Conservation (phyloP, 352 stramenopile genomes). For the Phytophthora tubulina region DNA sequence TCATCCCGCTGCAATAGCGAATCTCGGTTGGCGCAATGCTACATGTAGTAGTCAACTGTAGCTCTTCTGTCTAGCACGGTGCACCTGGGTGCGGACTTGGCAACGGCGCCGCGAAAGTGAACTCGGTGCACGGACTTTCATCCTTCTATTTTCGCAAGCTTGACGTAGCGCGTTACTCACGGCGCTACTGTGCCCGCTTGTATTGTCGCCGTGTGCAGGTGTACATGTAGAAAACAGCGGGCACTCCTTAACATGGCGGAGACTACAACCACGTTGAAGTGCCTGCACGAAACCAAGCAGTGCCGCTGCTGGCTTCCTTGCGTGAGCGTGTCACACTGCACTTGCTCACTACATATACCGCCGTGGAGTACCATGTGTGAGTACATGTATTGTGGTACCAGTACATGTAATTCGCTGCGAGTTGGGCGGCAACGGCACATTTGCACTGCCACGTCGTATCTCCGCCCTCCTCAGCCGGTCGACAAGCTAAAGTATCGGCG, state of each 20-base stretch:
- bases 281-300: slow-evolving; percentile 19
- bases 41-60: not conserved
- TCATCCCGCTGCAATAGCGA: too few relatives aligned
- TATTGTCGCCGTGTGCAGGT: slow-evolving; percentile 28
- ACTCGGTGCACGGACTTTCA: not conserved
- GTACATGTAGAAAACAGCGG: slow-evolving; percentile 23
- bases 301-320: slow-evolving; percentile 10
- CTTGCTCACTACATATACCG: not conserved
- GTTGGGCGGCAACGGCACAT: slow-evolving; percentile 2
- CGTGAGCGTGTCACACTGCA: slow-evolving; percentile 15
- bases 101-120: too few relatives aligned
- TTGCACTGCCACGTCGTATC: slow-evolving; percentile 24
- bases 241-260: not conserved
- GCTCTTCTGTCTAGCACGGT: not conserved
- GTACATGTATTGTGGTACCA: too few relatives aligned
- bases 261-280: slow-evolving; percentile 19
- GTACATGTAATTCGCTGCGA: too few relatives aligned
- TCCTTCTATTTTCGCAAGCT: slow-evolving; percentile 19
- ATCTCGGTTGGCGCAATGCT: too few relatives aligned
- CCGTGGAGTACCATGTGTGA: not conserved
- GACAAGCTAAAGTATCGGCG: not conserved
- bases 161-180: slow-evolving; percentile 21
- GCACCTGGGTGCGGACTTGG: not conserved
- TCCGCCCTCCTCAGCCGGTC: slow-evolving; percentile 19
- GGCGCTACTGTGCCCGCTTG: slow-evolving; percentile 30